Evolutionary conservation across 1,139 yeast species (phyloP), one percentile per base, ranked within the genome.

Genomic region (Entelexis paramagnoliae): DNA sequence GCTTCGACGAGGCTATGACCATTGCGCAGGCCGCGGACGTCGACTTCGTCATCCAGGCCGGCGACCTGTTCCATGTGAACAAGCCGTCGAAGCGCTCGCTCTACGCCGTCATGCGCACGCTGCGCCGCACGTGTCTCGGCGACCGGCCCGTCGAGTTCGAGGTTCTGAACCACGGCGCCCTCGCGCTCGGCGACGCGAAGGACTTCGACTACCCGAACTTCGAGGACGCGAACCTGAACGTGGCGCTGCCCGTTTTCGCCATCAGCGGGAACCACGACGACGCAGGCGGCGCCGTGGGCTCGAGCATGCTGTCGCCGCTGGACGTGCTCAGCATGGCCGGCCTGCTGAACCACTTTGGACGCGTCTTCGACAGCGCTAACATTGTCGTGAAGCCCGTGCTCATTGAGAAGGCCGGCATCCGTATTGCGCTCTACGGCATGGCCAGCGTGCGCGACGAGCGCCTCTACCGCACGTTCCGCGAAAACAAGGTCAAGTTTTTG

Each of bases 251-350:
- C 0, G 78, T 91, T 20, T 88, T 91, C 72, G 93, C 93, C 11
- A 91, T 93, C 10, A 81, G 91, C 53, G 99, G 99, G 3, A 91
- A 91, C 62, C 99, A 91, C 66, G 99, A 91, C 66, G 98, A 91
- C 68, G 88, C 96, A 1, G 85, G 96, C 0, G 98, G 98, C 0
- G 85, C 81, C 49, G 51, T 44, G 4, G 33, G 51, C 36, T 26
- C 42, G 4, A 84, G 83, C 2, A 69, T 87, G 55, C 70, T 91
- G n/a, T 81, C 89, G 58, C 96, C 98, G 0, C 72, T 91, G 72
- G 98, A 91, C 65, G 70, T 93, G 3, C 69, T 93, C 17, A 79
- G 87, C 30, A 87, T 83, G 2, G 71, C 88, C 0, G 98, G 98
- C 0, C 69, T 89, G 48, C 70, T 91, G 29, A 91, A 93, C 65